Percentiles rank a stretch among this genome's conserved stretches.
Evolutionary conservation across 23 red algal species (phyloP).

Genomic region (Gracilaria gracilis): DNA sequence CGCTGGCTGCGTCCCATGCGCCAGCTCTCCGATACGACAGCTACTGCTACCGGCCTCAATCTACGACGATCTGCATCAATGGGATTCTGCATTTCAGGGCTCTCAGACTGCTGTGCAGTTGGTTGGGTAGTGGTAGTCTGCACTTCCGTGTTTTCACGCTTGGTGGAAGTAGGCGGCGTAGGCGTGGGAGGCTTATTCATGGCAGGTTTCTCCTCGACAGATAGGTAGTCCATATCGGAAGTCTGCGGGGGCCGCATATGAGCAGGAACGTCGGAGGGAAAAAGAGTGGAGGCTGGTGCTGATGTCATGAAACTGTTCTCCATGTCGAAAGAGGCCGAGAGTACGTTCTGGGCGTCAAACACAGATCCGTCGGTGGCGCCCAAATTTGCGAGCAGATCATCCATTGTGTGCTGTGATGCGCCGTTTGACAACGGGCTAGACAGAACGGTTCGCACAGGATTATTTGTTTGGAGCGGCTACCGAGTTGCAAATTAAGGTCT

Average conservation of each 20-base stretch:
- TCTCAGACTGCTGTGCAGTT: not conserved
- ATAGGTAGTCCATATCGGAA: constrained; percentile 11
- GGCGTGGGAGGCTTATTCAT: constrained; percentile 1
- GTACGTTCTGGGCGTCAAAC: constrained; percentile 19
- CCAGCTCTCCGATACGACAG: constrained; percentile 30
- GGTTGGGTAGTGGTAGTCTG: not conserved
- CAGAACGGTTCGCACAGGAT: constrained; percentile 9
- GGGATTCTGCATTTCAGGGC: not conserved
- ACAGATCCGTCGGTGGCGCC: constrained; percentile 25
- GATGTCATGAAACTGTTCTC: constrained; percentile 17
- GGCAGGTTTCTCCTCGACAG: constrained; percentile 18
- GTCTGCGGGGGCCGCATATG: constrained; percentile 22
- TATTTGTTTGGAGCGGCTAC: not conserved
- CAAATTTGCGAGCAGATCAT: constrained; percentile 40
- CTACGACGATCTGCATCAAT: constrained; percentile 11
- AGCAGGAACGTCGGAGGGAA: constrained; percentile 12
- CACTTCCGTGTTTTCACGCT: constrained; percentile 1
- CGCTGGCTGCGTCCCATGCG: not conserved
- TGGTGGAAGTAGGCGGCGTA: constrained; percentile 4
- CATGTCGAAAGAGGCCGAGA: constrained; percentile 24
- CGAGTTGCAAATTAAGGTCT: not conserved
- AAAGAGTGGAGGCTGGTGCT: not conserved
- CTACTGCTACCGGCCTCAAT: not conserved
- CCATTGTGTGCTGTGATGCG: constrained; percentile 28
- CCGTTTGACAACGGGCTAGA: not conserved